Conservation (phyloP, 768 basidiomycete genomes). For the Crucibulum laeve region DNA sequence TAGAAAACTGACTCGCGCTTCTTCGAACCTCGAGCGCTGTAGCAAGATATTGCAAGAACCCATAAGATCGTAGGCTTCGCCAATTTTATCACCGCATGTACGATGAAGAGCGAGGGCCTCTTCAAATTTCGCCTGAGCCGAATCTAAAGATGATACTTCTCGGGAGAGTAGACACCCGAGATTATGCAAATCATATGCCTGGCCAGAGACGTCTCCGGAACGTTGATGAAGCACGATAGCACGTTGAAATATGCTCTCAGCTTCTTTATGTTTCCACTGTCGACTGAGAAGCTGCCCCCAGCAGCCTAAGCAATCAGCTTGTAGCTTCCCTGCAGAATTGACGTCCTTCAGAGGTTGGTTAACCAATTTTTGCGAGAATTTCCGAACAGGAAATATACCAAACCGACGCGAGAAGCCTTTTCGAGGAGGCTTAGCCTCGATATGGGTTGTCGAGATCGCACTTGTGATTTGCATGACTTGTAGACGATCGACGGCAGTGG, state of each 20-base stretch:
- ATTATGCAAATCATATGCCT: conserved; percentile 24
- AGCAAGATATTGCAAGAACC: conserved; percentile 16
- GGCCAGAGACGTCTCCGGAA: conserved; percentile 15
- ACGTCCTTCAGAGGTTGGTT: not conserved
- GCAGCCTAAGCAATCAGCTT: conserved; percentile 21
- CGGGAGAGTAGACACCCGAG: conserved; percentile 16
- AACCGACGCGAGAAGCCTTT: not conserved
- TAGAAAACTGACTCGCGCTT: conserved; percentile 9
- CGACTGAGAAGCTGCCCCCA: conserved; percentile 20
- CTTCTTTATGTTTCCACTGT: conserved; percentile 14
- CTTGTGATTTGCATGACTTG: not conserved
- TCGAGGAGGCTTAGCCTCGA: not conserved
- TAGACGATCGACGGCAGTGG: conserved; percentile 14
- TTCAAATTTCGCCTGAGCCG: conserved; percentile 11
- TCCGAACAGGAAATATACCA: conserved; percentile 3
- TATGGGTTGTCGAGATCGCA: not conserved
- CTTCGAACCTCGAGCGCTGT: conserved; percentile 7
- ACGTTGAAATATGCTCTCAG: conserved; percentile 14
- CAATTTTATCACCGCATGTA: conserved; percentile 12
- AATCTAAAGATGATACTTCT: conserved; percentile 2
- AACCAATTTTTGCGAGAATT: not conserved
- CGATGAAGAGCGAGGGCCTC: conserved; percentile 15
- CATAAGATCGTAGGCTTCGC: conserved; percentile 20
- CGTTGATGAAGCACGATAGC: conserved; percentile 18
- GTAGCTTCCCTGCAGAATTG: conserved; percentile 9